Evolutionary conservation across 169 alveolate genomes (phyloP).

Genomic region (Blepharisma undulans): DNA sequence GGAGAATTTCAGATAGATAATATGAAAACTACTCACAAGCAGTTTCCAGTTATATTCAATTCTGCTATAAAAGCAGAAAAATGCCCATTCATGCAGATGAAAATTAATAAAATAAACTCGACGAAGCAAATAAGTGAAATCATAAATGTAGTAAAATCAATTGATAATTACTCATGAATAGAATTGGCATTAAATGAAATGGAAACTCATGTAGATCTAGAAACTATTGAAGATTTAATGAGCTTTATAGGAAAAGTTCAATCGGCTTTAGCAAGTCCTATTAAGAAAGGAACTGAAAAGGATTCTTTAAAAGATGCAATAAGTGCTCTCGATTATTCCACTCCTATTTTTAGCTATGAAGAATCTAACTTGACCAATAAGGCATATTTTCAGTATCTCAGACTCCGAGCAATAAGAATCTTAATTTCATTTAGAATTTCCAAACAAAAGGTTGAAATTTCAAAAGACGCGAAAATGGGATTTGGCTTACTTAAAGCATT

Average conservation of each 20-base stretch:
- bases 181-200: constrained; percentile 42
- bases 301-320: too few species aligned
- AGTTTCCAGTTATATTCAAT: constrained; percentile 3
- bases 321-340: neutral
- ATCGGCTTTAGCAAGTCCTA: too few species aligned
- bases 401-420: constrained; percentile 50
- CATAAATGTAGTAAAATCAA: neutral
- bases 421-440: constrained; percentile 49
- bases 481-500: constrained; percentile 45
- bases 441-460: constrained; percentile 54
- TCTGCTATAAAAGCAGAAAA: neutral
- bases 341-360: neutral
- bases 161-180: constrained; percentile 2
- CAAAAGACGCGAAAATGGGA: constrained; percentile 42
- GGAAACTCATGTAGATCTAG: neutral
- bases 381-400: constrained; percentile 41
- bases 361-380: constrained; percentile 34
- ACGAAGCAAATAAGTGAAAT: neutral
- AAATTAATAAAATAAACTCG: neutral
- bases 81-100: constrained; percentile 42
- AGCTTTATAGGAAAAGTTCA: constrained; percentile 22
- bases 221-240: constrained; percentile 46
- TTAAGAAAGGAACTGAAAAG: too few species aligned
- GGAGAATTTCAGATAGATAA: constrained; percentile 6
- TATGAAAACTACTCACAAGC: neutral